Conservation (phyloP, 345 rosid species). For the Bretschneidera sinensis region DNA sequence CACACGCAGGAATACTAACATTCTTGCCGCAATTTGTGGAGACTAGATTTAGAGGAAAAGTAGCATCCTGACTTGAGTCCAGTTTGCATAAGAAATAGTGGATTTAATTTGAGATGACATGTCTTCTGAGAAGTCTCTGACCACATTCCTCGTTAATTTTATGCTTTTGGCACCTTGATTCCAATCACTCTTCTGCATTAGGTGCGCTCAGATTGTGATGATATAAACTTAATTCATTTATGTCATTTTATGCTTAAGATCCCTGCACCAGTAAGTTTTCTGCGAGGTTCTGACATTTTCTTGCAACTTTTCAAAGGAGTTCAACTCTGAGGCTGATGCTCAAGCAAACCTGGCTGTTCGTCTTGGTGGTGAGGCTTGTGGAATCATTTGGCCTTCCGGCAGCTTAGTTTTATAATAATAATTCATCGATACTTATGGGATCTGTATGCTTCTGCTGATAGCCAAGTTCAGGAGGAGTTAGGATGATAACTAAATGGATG, state of each 20-base stretch:
- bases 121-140: neutral
- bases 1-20: neutral
- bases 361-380: conserved; percentile 59
- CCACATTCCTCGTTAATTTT: neutral
- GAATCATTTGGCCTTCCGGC: conserved; percentile 2
- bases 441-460: conserved; percentile 36
- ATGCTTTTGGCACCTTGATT: neutral
- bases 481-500: conserved; percentile 11
- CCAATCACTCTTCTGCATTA: neutral
- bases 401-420: conserved; percentile 1
- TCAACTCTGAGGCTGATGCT: conserved; percentile 74
- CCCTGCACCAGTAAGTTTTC: neutral
- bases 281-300: conserved; percentile 16
- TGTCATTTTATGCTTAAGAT: conserved; percentile 5
- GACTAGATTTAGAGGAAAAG: neutral
- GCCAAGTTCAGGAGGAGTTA: conserved; percentile 46
- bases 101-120: neutral
- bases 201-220: neutral
- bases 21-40: neutral
- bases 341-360: conserved; percentile 69
- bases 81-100: neutral
- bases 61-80: neutral
- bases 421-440: conserved; percentile 6
- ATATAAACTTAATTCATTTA: neutral
- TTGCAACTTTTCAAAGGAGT: conserved; percentile 31